Percentiles rank a stretch among this genome's conserved stretches.
Evolutionary conservation across 2,329 filamentous ascomycete species (phyloP).

Genomic region (Penicillium olsonii): DNA sequence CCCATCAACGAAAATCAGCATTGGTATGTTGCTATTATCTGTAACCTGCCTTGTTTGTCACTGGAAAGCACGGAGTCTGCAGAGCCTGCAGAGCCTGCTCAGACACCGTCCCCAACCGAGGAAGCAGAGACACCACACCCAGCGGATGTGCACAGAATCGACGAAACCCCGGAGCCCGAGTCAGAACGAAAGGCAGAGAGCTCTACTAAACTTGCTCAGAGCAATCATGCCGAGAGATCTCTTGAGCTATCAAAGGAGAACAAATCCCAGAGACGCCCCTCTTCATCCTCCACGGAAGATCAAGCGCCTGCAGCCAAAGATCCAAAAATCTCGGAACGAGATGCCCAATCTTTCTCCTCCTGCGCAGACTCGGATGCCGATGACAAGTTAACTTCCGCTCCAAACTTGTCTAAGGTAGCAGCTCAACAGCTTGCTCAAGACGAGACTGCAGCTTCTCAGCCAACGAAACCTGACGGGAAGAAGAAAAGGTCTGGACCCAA

Average conservation of each 20-base stretch:
- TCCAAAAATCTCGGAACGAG: constrained; percentile 35
- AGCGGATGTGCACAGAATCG: neutral
- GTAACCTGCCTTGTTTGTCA: constrained; percentile 72
- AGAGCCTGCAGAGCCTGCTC: constrained; percentile 4
- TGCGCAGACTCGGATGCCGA: constrained; percentile 38
- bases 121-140: neutral
- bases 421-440: constrained; percentile 11
- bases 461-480: constrained; percentile 16
- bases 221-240: neutral
- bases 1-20: constrained; percentile 86
- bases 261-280: constrained; percentile 26
- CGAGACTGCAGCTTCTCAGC: constrained; percentile 1
- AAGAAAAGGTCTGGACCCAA: constrained; percentile 39
- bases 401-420: constrained; percentile 17
- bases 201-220: neutral
- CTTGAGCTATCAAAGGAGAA: constrained; percentile 19
- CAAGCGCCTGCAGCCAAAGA: constrained; percentile 25
- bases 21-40: constrained; percentile 96
- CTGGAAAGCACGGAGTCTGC: constrained; percentile 21
- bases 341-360: constrained; percentile 23
- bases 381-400: constrained; percentile 26
- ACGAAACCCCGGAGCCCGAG: neutral
- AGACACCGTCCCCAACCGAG: constrained; percentile 8
- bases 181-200: constrained; percentile 15
- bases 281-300: constrained; percentile 25